A percentile compares a stretch with the other conserved stretches of the same genome.
Evolutionary conservation across 2,329 filamentous ascomycete genomes (phyloP).

Genomic region (Leptoxyphium fumago): DNA sequence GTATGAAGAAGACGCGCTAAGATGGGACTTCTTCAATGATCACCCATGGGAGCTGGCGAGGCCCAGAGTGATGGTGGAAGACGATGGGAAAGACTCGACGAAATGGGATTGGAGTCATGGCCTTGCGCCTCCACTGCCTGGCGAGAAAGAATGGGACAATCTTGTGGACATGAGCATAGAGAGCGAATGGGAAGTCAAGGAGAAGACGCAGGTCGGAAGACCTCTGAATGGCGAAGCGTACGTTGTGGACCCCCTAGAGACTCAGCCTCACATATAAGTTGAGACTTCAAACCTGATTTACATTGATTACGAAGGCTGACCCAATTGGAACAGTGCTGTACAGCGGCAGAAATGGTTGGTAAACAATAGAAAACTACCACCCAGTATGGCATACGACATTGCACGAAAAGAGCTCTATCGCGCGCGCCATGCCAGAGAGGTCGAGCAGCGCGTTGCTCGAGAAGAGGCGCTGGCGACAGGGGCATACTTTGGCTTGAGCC

Average conservation of each 20-base stretch:
- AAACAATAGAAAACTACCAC: constrained; percentile 24
- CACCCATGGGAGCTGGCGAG: constrained; percentile 95
- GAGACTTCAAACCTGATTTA: neutral
- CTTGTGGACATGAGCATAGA: constrained; percentile 30
- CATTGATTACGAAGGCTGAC: neutral
- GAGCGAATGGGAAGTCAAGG: constrained; percentile 12
- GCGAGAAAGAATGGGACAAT: neutral
- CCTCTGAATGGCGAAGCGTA: constrained; percentile 49
- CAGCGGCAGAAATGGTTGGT: constrained; percentile 85
- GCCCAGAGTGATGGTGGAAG: constrained; percentile 70
- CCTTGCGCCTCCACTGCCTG: constrained; percentile 1
- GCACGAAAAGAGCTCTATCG: constrained; percentile 85
- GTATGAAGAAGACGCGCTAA: constrained; percentile 73
- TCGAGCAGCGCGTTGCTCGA: constrained; percentile 64
- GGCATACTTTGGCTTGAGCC: constrained; percentile 71
- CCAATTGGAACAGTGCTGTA: constrained; percentile 51
- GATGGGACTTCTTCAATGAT: constrained; percentile 73
- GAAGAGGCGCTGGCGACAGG: constrained; percentile 81
- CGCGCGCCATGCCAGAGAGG: constrained; percentile 65
- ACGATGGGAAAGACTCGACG: constrained; percentile 67
- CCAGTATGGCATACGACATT: constrained; percentile 63
- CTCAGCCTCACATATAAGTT: constrained; percentile 49
- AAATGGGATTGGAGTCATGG: constrained; percentile 57
- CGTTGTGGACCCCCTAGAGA: constrained; percentile 2
- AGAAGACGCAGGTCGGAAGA: constrained; percentile 58